Evolutionary conservation across 2,329 filamentous ascomycete species (phyloP).

Genomic region (Colletotrichum tropicicola): DNA sequence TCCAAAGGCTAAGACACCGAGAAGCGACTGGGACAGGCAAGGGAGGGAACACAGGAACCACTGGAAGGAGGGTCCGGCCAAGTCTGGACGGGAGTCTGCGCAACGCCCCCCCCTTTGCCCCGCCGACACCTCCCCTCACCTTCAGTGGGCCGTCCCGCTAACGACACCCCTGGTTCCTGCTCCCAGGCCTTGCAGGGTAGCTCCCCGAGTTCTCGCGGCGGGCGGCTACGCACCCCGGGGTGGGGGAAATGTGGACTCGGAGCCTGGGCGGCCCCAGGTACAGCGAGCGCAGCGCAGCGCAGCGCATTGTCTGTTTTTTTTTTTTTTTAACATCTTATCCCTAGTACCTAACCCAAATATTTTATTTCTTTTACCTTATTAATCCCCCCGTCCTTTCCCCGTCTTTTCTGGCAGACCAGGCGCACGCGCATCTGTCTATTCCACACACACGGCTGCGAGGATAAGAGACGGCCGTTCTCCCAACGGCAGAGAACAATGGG

Average conservation of each 20-base stretch:
- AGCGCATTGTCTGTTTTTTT: neutral
- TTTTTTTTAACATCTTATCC: neutral
- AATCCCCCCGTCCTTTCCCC: too few species aligned
- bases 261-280: too few species aligned
- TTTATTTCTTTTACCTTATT: too few species aligned
- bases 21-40: neutral
- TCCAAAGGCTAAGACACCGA: conserved; percentile 12
- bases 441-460: too few species aligned
- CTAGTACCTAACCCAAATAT: too few species aligned
- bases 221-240: conserved; percentile 28
- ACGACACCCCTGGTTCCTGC: conserved; percentile 15
- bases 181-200: conserved; percentile 14
- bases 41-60: conserved; percentile 6
- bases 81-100: neutral
- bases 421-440: too few species aligned
- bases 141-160: neutral
- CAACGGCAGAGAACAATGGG: too few species aligned
- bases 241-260: conserved; percentile 1
- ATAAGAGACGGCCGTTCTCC: too few species aligned
- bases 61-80: conserved; percentile 23
- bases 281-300: too few species aligned
- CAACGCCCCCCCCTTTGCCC: neutral
- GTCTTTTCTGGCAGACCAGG: too few species aligned
- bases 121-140: neutral
- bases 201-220: conserved; percentile 19